Evolutionary conservation across 345 rosid genomes (phyloP).

Genomic region (Dovyalis caffra): DNA sequence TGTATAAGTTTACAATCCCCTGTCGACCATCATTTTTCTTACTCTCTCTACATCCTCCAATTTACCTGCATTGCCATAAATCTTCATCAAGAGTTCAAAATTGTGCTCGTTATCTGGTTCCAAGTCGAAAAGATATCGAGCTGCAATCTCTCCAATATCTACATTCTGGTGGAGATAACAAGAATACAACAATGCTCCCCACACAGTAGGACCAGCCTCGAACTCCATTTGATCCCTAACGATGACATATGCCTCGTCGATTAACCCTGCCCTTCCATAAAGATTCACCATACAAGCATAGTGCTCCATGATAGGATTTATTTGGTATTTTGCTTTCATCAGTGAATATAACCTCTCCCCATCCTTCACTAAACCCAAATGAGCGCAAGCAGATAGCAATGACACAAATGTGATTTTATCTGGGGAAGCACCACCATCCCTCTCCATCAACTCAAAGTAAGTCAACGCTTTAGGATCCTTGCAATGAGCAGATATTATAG

Average conservation of each 20-base stretch:
- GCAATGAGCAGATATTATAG: slow-evolving; percentile 64
- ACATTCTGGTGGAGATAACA: slow-evolving; percentile 61
- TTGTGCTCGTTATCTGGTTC: slow-evolving; percentile 80
- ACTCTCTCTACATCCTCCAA: slow-evolving; percentile 48
- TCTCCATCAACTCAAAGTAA: slow-evolving; percentile 64
- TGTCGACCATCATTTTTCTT: slow-evolving; percentile 58
- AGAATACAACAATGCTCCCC: slow-evolving; percentile 86
- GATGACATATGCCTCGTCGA: slow-evolving; percentile 56
- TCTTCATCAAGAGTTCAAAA: slow-evolving; percentile 66
- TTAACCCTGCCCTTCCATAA: slow-evolving; percentile 68
- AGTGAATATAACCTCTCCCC: slow-evolving; percentile 59
- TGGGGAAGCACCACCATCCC: slow-evolving; percentile 34
- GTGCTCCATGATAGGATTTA: slow-evolving; percentile 62
- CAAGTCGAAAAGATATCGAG: slow-evolving; percentile 64
- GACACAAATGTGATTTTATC: slow-evolving; percentile 80
- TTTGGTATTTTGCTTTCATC: slow-evolving; percentile 49
- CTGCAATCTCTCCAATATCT: slow-evolving; percentile 68
- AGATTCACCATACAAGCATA: slow-evolving; percentile 85
- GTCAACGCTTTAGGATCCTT: slow-evolving; percentile 44
- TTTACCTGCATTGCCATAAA: slow-evolving; percentile 41
- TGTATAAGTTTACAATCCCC: slow-evolving; percentile 46
- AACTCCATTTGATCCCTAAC: slow-evolving; percentile 54
- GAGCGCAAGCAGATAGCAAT: slow-evolving; percentile 67
- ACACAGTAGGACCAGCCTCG: slow-evolving; percentile 76
- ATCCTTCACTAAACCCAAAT: slow-evolving; percentile 55